Conservation (phyloP, 768 basidiomycete species). For the Hemileccinum impolitum region DNA sequence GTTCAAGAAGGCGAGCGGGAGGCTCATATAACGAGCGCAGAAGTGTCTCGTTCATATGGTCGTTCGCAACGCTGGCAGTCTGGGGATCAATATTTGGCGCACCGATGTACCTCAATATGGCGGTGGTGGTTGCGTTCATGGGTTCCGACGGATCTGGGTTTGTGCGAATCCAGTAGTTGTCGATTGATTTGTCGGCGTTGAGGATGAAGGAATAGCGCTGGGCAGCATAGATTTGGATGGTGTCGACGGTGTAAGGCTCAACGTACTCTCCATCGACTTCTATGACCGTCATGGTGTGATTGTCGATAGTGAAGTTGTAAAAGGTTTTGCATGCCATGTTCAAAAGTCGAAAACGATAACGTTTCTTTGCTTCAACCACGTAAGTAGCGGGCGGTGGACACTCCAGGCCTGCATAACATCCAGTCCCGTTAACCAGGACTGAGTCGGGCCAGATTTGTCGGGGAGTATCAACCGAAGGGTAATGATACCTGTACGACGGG, state of each 20-base stretch:
- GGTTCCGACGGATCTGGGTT: slow-evolving; percentile 21
- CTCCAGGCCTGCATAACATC: slow-evolving; percentile 28
- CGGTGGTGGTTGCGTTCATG: slow-evolving; percentile 11
- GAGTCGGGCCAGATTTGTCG: slow-evolving; percentile 26
- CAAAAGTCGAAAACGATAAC: slow-evolving; percentile 40
- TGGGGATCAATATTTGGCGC: slow-evolving; percentile 15
- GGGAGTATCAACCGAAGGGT: slow-evolving; percentile 4
- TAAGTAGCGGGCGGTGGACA: slow-evolving; percentile 29
- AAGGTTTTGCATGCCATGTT: slow-evolving; percentile 35
- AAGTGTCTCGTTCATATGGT: slow-evolving; percentile 14
- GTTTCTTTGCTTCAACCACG: slow-evolving; percentile 29
- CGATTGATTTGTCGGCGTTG: slow-evolving; percentile 35
- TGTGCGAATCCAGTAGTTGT: slow-evolving; percentile 38
- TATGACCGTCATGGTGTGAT: slow-evolving; percentile 34
- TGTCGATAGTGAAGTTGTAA: slow-evolving; percentile 26
- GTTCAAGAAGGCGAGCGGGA: slow-evolving; percentile 5
- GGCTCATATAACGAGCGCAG: slow-evolving; percentile 16
- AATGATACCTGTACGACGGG: slow-evolving; percentile 17
- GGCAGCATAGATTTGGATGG: slow-evolving; percentile 33
- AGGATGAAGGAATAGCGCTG: slow-evolving; percentile 49
- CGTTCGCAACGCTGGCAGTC: not conserved
- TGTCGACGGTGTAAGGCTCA: slow-evolving; percentile 38
- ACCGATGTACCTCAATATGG: slow-evolving; percentile 17
- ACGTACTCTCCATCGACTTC: slow-evolving; percentile 43
- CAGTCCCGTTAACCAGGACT: slow-evolving; percentile 41